Percentiles rank a stretch among this genome's conserved stretches.
Conservation (phyloP, 2,329 filamentous ascomycete genomes). For the Didymosphaeria variabile region DNA sequence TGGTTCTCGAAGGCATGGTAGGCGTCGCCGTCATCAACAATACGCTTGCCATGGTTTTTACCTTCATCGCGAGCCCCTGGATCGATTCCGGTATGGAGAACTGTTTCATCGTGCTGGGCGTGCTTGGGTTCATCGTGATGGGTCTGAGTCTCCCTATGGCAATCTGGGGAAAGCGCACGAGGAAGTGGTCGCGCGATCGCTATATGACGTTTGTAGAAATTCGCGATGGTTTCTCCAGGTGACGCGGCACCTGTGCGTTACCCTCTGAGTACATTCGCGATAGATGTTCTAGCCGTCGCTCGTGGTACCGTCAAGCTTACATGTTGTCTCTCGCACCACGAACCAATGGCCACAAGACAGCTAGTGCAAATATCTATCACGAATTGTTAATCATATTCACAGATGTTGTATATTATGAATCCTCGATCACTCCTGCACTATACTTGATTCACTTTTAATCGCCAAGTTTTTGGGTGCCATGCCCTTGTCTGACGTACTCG, state of each 20-base stretch:
- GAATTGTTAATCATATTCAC: not conserved
- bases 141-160: constrained; percentile 29
- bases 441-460: too few species aligned
- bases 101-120: constrained; percentile 30
- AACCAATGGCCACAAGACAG: not conserved
- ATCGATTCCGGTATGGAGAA: constrained; percentile 31
- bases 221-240: constrained; percentile 23
- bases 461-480: too few species aligned
- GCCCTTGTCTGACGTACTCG: too few species aligned
- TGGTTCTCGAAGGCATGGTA: constrained; percentile 33
- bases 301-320: not conserved
- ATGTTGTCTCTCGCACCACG: not conserved
- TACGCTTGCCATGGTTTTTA: constrained; percentile 29
- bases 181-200: constrained; percentile 26
- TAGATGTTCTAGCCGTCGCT: not conserved
- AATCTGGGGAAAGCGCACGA: constrained; percentile 26
- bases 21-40: constrained; percentile 33
- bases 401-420: not conserved
- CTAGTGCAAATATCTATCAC: not conserved
- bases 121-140: constrained; percentile 30
- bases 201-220: constrained; percentile 31
- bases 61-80: constrained; percentile 30
- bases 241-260: not conserved
- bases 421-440: too few species aligned
- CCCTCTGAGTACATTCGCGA: not conserved